Percentiles rank a stretch among this genome's conserved stretches.
These are phyloP conservation scores for Saposhnikovia divaricata DNA, from an alignment of 129 eudicot species.

Conservation along the genomic window DNA sequence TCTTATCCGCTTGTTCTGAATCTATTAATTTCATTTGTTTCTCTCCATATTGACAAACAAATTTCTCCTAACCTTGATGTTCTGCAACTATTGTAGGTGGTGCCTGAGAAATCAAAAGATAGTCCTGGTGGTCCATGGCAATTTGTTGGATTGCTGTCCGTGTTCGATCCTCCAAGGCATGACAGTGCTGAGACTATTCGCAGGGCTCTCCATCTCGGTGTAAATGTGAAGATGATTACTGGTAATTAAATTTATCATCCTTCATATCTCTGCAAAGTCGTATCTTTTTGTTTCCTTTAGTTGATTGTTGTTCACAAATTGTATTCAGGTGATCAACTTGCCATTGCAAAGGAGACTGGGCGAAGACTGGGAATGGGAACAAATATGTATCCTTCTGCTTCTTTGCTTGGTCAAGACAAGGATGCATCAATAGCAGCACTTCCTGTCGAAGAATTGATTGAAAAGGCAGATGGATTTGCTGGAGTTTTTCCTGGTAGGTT, in stretches of 20 bases:
- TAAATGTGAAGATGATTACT: conserved; percentile 86
- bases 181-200: conserved; percentile 96
- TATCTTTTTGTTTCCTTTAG: background rate
- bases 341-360: conserved; percentile 86
- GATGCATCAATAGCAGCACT: conserved; percentile 73
- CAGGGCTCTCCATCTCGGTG: conserved; percentile 83
- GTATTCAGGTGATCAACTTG: conserved; percentile 77
- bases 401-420: conserved; percentile 76
- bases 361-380: conserved; percentile 89
- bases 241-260: conserved; percentile 27
- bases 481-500: conserved; percentile 77
- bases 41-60: no score
- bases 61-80: background rate
- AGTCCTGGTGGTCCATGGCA: conserved; percentile 82
- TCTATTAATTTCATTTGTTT: no score
- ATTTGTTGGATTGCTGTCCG: conserved; percentile 75
- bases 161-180: conserved; percentile 88
- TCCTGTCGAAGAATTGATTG: conserved; percentile 76
- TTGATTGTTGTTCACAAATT: background rate
- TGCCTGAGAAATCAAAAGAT: conserved; percentile 72
- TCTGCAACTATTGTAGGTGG: conserved; percentile 40
- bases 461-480: conserved; percentile 92
- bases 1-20: no score
- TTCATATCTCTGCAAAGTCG: background rate
- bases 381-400: conserved; percentile 85